Evolutionary conservation across 2,329 filamentous ascomycete genomes (phyloP), one percentile per base, ranked within the genome.

Genomic region (Fusarium anthophilum): DNA sequence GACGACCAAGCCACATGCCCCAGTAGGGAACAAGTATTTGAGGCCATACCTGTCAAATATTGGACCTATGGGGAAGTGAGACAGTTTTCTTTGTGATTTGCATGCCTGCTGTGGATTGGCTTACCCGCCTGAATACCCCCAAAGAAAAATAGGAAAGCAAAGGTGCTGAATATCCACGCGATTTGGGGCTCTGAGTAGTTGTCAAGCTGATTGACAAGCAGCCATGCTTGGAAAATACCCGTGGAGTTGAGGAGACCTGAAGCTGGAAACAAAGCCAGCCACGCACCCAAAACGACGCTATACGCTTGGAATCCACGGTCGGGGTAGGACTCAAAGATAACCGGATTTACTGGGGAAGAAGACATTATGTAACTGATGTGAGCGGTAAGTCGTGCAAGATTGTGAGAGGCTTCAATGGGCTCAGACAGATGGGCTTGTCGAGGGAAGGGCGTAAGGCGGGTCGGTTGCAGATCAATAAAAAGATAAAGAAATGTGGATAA

Each of bases 271-370:
- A 50, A 2, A 14, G 47, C 47, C 5, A 50, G 0, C 47, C 47
- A 50, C 2, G 47, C 47, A 2, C 47, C 47, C 5, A 50, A 7
- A 5, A 50, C 28, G 28, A 50, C 47, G 15, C 47, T 50, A 14
- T 50, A 32, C 6, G 28, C 47, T 4, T 50, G 2, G 2, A 50
- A 32, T 0, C 47, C 47, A 2, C 28, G 47, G 15, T 50, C 47
- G 3, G 47, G 47, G 15, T 50, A 50, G 5, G 47, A 32, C 8
- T 50, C 47, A 7, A 50, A 50, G 2, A 50, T 2, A 0, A 14
- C 5, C 2, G 22, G 28, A 24, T 10, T 32, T 24, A 1, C 28
- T 0, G 28, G 1, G 8, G 47, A 14, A 15, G 45, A 22, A 13
- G 28, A 5, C 47, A 50, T 50, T 30, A 12, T 30, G 30, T 30